Conservation (phyloP, 2,329 filamentous ascomycete genomes). For the Graphilbum sp. region DNA sequence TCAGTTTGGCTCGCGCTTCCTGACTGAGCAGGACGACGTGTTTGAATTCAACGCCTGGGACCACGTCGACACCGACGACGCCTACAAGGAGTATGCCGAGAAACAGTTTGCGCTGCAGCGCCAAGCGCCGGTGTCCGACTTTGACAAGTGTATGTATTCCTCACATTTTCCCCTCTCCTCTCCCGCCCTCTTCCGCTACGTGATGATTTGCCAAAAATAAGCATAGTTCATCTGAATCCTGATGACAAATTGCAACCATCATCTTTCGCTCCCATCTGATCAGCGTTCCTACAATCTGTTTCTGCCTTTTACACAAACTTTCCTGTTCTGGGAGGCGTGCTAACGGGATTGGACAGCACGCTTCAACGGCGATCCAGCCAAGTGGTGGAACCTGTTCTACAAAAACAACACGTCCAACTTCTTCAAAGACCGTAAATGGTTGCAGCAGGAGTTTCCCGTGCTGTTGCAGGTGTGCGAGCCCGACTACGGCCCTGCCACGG, state of each 20-base stretch:
- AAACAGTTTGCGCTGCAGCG: conserved; percentile 75
- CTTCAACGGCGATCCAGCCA: conserved; percentile 80
- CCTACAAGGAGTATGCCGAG: conserved; percentile 74
- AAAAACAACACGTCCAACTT: conserved; percentile 96
- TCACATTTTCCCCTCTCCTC: background rate
- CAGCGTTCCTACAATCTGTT: conserved; percentile 9
- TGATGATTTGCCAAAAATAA: conserved; percentile 37
- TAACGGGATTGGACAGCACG: too few relatives aligned
- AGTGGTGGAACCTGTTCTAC: conserved; percentile 98
- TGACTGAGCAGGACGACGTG: conserved; percentile 73
- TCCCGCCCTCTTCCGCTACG: conserved; percentile 10
- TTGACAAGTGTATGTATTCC: conserved; percentile 60
- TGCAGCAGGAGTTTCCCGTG: conserved; percentile 88
- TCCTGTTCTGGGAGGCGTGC: too few relatives aligned
- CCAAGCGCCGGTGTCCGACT: conserved; percentile 73
- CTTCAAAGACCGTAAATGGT: conserved; percentile 97
- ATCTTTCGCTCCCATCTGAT: conserved; percentile 66
- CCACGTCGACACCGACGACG: conserved; percentile 82
- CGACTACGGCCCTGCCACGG: conserved; percentile 49
- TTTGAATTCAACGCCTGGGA: conserved; percentile 99
- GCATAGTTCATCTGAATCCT: conserved; percentile 59
- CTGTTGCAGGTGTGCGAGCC: conserved; percentile 58
- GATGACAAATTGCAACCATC: conserved; percentile 43
- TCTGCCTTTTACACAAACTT: conserved; percentile 3
- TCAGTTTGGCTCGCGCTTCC: conserved; percentile 79